phyloP scores from a whole-genome alignment of 768 basidiomycete species.

The Tricholoma saponaceum region DNA sequence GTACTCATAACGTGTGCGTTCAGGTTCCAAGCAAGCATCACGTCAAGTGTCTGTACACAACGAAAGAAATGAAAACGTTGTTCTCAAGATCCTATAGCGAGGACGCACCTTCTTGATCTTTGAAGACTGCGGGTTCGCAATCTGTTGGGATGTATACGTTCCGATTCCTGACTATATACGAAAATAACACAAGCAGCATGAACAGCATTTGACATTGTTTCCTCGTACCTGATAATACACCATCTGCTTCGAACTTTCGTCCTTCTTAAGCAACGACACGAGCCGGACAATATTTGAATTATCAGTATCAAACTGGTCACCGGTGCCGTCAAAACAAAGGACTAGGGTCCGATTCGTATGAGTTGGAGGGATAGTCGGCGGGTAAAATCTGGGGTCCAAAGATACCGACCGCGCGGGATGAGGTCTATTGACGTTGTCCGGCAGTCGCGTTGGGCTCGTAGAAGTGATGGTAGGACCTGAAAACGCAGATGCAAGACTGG shows the following conservation, averaged over 20 bases:
- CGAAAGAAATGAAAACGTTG: neutral
- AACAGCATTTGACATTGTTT: neutral
- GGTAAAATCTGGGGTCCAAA: neutral
- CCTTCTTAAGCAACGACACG: conserved; percentile 48
- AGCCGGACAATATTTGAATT: conserved; percentile 55
- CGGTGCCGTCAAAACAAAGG: conserved; percentile 57
- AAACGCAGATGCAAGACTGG: neutral
- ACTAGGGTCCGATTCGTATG: conserved; percentile 40
- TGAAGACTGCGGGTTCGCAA: conserved; percentile 43
- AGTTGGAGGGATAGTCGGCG: conserved; percentile 34
- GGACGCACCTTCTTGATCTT: conserved; percentile 32
- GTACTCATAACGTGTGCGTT: conserved; percentile 49
- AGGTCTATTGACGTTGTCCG: neutral
- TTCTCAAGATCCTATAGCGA: neutral
- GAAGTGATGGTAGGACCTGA: neutral
- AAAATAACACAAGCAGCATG: neutral
- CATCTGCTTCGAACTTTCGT: conserved; percentile 48
- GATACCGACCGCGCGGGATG: neutral
- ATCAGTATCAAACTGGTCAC: conserved; percentile 46
- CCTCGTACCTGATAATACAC: conserved; percentile 50
- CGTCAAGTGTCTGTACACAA: conserved; percentile 33
- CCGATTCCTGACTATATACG: conserved; percentile 46
- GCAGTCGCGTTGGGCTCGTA: neutral
- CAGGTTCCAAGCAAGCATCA: conserved; percentile 44
- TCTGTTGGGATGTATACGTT: conserved; percentile 49